These are phyloP conservation scores for Colletotrichum sp. DNA, from an alignment of 2,329 filamentous ascomycete species.

Conservation along the genomic window DNA sequence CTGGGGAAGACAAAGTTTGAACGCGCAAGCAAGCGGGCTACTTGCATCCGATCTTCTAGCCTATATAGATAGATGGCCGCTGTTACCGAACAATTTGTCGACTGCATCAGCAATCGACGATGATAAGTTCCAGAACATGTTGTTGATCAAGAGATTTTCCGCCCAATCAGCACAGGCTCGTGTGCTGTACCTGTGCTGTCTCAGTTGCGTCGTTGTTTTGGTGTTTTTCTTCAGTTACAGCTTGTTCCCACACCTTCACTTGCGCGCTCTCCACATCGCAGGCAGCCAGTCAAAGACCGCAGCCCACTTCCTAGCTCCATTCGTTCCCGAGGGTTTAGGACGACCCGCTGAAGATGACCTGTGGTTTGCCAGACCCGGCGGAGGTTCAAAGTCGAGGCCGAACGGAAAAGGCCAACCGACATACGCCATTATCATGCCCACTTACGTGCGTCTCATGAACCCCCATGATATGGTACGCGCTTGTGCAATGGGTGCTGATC, in stretches of 20 bases:
- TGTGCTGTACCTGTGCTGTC: not conserved
- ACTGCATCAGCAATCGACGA: no score
- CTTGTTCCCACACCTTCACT: not conserved
- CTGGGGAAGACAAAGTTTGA: not conserved
- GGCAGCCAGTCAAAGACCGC: not conserved
- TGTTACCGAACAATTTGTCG: not conserved
- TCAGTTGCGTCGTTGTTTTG: not conserved
- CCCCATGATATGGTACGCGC: not conserved
- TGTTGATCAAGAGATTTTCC: not conserved
- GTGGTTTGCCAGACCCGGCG: not conserved
- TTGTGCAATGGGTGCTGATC: not conserved
- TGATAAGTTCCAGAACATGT: not conserved
- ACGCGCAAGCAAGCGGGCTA: not conserved
- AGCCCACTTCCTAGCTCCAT: not conserved
- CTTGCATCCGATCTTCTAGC: not conserved
- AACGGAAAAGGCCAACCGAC: not conserved
- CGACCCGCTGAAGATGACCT: not conserved
- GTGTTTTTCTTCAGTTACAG: not conserved
- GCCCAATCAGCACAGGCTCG: not conserved
- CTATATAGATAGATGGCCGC: not conserved
- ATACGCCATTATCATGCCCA: slow-evolving; percentile 3
- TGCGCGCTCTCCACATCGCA: not conserved
- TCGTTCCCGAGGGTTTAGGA: no score
- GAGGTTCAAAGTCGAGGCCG: not conserved
- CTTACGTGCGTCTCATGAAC: not conserved